Evolutionary conservation across 805 yeast species (phyloP), one percentile per base, ranked within the genome.

Genomic region (Allodekkera sacchari): DNA sequence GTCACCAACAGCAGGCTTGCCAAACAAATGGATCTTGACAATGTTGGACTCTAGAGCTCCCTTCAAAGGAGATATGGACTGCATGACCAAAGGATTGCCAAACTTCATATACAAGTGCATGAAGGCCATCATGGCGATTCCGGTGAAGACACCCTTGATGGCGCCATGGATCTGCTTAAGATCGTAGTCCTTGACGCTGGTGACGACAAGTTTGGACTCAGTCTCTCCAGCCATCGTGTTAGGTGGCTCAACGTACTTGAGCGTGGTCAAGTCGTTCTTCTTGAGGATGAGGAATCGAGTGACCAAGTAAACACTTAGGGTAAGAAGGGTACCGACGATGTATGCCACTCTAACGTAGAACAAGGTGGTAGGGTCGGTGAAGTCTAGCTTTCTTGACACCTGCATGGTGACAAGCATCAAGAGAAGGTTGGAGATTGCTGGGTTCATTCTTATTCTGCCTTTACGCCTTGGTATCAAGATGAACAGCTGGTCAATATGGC

Each of bases 41-140:
- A 85, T 75, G 64, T 87, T 87, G 52, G 83, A 65, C 66, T 92
- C 97, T 35, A 85, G 63, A 28, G 94, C 95, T 47, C 83, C 66
- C 74, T 92, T 92, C 50, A 92, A 65, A 32, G 96, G 89, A 32
- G 94, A 74, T 47, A 92, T 74, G 42, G 88, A 77, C 68, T 92
- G 97, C 87, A 89, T 82, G 46, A 92, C 77, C 56, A 92, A 73
- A 38, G 98, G 98, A 64, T 92, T 87, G 59, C 96, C 87, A 71
- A 85, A 92, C 63, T 85, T 82, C 94, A 92, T 76, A 76, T 89
- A 89, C 41, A 92, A 53, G 63, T 92, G 98, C 97, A 89, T 88
- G 77, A 89, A 83, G 17, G 81, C 94, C 88, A 92, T 88, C 95
- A 92, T 85, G 50, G 94, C 96, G 47, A 88, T 55, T 43, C 94